These are phyloP conservation scores for Solanum chilense DNA, from an alignment of 257 asterid species.

Conservation along the genomic window DNA sequence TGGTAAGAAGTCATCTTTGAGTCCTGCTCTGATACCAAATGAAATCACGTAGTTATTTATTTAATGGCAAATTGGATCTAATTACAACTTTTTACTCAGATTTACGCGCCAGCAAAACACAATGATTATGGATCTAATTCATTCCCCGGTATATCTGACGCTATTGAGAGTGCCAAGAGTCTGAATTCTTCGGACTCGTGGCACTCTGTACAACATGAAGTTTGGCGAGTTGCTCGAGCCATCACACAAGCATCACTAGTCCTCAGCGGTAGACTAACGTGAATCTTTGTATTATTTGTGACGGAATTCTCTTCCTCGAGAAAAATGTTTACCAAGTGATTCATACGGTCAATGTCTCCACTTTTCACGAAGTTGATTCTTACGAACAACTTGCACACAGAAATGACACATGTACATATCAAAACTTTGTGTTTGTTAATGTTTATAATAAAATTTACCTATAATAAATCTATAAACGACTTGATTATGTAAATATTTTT, in stretches of 20 bases:
- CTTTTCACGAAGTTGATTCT: background rate
- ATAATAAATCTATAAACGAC: too few relatives aligned
- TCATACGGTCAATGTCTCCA: accelerated
- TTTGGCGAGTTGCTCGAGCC: conserved; percentile 83
- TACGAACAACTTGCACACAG: background rate
- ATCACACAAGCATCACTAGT: conserved; percentile 68
- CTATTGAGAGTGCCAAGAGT: conserved; percentile 44
- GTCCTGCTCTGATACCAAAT: background rate
- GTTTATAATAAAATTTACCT: too few relatives aligned
- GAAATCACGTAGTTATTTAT: background rate
- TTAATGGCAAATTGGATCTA: background rate
- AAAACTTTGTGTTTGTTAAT: too few relatives aligned
- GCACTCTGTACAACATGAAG: conserved; percentile 64
- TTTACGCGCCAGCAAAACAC: conserved; percentile 72
- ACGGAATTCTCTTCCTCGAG: background rate
- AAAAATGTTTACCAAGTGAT: background rate
- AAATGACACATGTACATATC: background rate
- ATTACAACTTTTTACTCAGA: conserved; percentile 24
- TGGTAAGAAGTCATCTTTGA: conserved; percentile 44
- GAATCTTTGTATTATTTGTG: background rate
- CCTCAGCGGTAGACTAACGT: conserved; percentile 48
- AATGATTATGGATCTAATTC: conserved; percentile 56
- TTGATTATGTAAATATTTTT: too few relatives aligned
- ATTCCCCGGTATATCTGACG: conserved; percentile 69
- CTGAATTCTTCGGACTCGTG: conserved; percentile 31